Conservation (phyloP, 2,329 filamentous ascomycete genomes). For the Pestalotiopsis sp. region DNA sequence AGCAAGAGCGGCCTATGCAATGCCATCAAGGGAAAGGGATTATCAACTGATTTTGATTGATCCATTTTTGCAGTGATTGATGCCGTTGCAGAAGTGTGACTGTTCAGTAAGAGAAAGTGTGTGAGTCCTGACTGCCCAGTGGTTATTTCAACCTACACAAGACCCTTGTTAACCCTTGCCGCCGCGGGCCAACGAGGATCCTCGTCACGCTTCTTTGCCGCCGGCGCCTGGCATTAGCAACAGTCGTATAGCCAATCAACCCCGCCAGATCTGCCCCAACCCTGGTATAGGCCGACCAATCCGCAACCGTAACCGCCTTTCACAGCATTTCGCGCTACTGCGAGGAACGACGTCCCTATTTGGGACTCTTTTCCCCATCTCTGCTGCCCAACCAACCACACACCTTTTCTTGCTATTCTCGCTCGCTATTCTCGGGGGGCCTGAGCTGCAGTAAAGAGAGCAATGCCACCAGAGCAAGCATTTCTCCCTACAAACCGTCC, state of each 20-base stretch:
- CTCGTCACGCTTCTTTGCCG: constrained; percentile 28
- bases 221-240: constrained; percentile 32
- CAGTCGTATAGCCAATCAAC: constrained; percentile 31
- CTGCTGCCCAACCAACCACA: constrained; percentile 34
- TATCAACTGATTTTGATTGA: no score
- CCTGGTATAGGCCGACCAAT: constrained; percentile 39
- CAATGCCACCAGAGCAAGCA: constrained; percentile 21
- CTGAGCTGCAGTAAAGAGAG: constrained; percentile 15
- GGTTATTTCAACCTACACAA: neutral
- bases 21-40: no score
- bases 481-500: neutral
- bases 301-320: constrained; percentile 29
- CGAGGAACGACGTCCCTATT: constrained; percentile 35
- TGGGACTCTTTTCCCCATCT: constrained; percentile 25
- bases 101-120: neutral
- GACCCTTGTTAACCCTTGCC: neutral
- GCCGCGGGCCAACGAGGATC: constrained; percentile 13
- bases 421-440: constrained; percentile 12
- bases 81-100: no score
- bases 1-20: no score
- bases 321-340: constrained; percentile 36
- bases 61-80: no score
- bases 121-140: neutral
- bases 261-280: constrained; percentile 23
- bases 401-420: constrained; percentile 20